Evolutionary conservation across 2,329 filamentous ascomycete species (phyloP).

Genomic region (Ascochyta fabae): DNA sequence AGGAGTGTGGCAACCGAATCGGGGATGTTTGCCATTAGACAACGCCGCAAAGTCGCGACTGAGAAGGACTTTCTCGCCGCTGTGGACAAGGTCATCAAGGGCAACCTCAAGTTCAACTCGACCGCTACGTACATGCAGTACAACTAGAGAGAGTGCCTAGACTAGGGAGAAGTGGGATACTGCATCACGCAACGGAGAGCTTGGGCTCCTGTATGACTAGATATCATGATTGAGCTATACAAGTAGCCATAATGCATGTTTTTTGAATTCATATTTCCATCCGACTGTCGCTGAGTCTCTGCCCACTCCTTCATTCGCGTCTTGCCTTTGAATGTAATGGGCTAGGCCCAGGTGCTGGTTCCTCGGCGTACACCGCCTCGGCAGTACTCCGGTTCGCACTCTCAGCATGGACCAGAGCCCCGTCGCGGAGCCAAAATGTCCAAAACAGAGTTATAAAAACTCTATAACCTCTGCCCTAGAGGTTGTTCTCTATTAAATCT

Average conservation of each 20-base stretch:
- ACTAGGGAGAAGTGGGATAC: background rate
- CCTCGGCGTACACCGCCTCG: no score
- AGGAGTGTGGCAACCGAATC: constrained; percentile 97
- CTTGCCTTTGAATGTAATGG: no score
- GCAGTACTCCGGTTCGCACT: no score
- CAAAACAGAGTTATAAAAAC: no score
- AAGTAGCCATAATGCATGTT: constrained; percentile 10
- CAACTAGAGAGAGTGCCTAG: constrained; percentile 69
- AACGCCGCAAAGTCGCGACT: constrained; percentile 93
- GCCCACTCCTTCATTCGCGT: no score
- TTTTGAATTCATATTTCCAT: background rate
- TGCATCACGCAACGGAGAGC: background rate
- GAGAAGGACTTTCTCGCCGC: constrained; percentile 99
- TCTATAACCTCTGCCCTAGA: no score
- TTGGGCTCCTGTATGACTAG: constrained; percentile 13
- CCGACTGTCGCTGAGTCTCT: background rate
- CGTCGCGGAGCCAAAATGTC: no score
- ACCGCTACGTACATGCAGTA: constrained; percentile 99
- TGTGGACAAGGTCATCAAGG: constrained; percentile 99
- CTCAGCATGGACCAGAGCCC: no score
- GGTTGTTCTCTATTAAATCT: no score
- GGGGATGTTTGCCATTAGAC: constrained; percentile 90
- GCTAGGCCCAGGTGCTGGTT: no score
- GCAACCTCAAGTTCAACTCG: constrained; percentile 98
- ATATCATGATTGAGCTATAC: constrained; percentile 15